These are phyloP conservation scores for Micractinium conductrix DNA, from an alignment of 139 green algal species.

Conservation along the genomic window DNA sequence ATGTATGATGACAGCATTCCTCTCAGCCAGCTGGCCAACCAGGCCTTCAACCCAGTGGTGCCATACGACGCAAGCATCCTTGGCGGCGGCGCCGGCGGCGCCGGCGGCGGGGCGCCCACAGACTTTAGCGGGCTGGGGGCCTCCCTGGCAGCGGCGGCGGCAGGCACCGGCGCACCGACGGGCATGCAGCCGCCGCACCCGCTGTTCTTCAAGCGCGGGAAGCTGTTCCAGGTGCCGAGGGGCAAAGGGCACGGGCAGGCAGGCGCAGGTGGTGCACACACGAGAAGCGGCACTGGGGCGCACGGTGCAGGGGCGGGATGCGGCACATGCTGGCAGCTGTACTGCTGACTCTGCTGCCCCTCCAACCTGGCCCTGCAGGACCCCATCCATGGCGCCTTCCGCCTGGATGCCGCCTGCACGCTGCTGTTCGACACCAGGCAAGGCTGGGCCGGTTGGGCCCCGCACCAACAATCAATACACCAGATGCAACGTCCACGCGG, in stretches of 20 bases:
- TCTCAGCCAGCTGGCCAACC: conserved; percentile 28
- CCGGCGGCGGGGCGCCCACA: background rate
- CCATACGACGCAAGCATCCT: background rate
- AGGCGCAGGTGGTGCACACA: too few relatives aligned
- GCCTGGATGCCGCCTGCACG: conserved; percentile 51
- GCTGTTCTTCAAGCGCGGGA: conserved; percentile 5
- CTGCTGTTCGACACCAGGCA: conserved; percentile 81
- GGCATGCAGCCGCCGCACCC: background rate
- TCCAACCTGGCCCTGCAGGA: conserved; percentile 59
- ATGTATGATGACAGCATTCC: conserved; percentile 25
- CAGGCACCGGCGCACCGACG: background rate
- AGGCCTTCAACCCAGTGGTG: conserved; percentile 10
- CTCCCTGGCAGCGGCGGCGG: background rate
- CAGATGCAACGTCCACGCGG: too few relatives aligned
- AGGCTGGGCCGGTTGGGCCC: too few relatives aligned
- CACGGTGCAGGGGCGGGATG: background rate
- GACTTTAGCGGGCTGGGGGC: conserved; percentile 3
- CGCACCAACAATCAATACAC: too few relatives aligned
- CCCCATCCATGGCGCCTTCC: conserved; percentile 65
- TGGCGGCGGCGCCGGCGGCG: background rate
- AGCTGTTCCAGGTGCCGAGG: conserved; percentile 22
- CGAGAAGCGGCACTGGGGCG: too few relatives aligned
- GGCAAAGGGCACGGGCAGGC: too few relatives aligned
- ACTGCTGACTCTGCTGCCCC: too few relatives aligned
- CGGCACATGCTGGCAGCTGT: too few relatives aligned